Percentiles rank a stretch among this genome's conserved stretches.
Evolutionary conservation across 352 stramenopile species (phyloP).

Genomic region (Phytopythium mirpurense): DNA sequence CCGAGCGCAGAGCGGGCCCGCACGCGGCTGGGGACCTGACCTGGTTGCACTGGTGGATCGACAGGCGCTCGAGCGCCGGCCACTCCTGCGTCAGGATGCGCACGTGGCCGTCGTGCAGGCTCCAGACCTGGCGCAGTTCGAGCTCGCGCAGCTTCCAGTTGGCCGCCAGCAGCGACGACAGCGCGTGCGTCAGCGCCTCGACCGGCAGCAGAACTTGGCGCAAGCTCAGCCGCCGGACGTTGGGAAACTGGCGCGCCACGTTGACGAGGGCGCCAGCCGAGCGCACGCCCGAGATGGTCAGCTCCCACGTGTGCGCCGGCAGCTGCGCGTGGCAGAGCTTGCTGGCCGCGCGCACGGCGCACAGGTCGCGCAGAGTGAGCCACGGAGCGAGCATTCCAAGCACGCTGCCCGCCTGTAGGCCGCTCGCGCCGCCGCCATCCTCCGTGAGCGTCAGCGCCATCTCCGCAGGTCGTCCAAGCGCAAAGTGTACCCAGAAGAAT

Average conservation of each 20-base stretch:
- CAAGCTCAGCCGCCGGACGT: constrained; percentile 31
- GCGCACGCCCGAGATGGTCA: constrained; percentile 27
- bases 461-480: too few species aligned
- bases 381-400: constrained; percentile 41
- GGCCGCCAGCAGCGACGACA: constrained; percentile 21
- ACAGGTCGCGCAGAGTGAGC: constrained; percentile 41
- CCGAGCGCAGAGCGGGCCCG: constrained; percentile 20
- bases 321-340: constrained; percentile 19
- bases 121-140: constrained; percentile 36
- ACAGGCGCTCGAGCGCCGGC: constrained; percentile 35
- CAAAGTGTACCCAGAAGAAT: too few species aligned
- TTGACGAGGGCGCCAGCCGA: constrained; percentile 18
- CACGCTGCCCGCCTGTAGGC: constrained; percentile 16
- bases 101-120: constrained; percentile 41
- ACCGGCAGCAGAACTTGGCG: constrained; percentile 24
- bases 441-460: too few species aligned
- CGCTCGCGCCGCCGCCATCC: background rate
- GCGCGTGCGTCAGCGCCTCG: constrained; percentile 23
- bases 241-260: constrained; percentile 28
- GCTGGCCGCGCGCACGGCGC: constrained; percentile 22
- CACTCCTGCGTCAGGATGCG: constrained; percentile 28
- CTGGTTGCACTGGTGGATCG: constrained; percentile 51
- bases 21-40: constrained; percentile 41
- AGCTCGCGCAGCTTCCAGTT: constrained; percentile 35
- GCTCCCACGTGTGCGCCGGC: constrained; percentile 35